Evolutionary conservation across 2,329 filamentous ascomycete genomes (phyloP).

Genomic region (Sporothrix variecibatus): DNA sequence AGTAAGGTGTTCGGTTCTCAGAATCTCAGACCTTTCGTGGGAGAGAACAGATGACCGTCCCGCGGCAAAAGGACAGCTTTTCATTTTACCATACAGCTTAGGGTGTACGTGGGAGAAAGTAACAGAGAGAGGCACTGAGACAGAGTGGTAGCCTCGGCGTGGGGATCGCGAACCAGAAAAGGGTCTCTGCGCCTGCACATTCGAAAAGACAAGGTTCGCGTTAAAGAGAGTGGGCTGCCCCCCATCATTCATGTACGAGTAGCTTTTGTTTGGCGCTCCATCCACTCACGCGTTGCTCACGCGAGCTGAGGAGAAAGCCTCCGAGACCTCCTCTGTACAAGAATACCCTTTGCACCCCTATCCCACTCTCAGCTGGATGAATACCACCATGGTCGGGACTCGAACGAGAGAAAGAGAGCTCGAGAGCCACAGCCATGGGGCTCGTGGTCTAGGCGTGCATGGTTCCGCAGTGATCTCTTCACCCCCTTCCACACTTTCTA

Average conservation of each 20-base stretch:
- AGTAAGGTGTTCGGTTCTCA: too few relatives aligned
- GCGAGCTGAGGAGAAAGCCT: background rate
- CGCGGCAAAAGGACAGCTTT: background rate
- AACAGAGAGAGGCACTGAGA: background rate
- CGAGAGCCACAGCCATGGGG: background rate
- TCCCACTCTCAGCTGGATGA: background rate
- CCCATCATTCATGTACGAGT: conserved; percentile 5
- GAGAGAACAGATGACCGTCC: background rate
- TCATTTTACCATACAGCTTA: background rate
- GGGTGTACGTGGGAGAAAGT: background rate
- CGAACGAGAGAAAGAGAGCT: background rate
- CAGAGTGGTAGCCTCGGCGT: background rate
- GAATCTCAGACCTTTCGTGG: background rate
- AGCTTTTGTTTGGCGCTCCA: background rate
- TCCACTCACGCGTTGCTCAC: background rate
- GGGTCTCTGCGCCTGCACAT: background rate
- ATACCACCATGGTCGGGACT: background rate
- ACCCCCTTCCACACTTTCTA: background rate
- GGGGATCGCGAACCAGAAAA: background rate
- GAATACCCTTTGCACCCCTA: background rate
- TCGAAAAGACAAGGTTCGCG: background rate
- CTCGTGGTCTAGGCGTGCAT: background rate
- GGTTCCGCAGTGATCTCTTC: background rate
- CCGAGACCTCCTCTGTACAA: background rate
- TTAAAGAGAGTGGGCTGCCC: background rate